Base-by-base conservation (phyloP, 2,329 filamentous ascomycete genomes). In the Ramularia endophylla region DNA sequence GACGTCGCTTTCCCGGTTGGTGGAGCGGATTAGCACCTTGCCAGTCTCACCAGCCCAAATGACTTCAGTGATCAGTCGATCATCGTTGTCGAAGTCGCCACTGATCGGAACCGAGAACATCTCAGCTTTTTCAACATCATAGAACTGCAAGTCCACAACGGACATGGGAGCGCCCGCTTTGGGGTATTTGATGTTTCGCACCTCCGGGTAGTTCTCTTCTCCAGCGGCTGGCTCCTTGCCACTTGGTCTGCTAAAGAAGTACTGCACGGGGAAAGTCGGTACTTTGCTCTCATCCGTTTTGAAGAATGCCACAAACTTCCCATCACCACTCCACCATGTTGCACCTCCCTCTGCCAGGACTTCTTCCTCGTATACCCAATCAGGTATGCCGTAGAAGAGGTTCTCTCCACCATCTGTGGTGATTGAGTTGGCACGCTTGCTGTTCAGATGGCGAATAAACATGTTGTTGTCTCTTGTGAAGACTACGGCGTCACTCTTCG, bases 361-460 rank as follows among this genome's bases (percentile, higher is more conserved):
- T 62, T 94, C 87, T 55, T 84, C 80, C 59, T 94, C 87, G 57
- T 94, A 95, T 0, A 97, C 92, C 92, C 92, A 98, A 63, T 98
- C 94, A 0, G 92, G 92, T 15, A 95, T 80, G 13, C 92, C 92
- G 56, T 98, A 95, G 65, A 98, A 98, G 45, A 92, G 79, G 54
- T 97, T 81, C 0, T 80, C 72, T 0, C 90, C 87, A 9, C 94
- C 92, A 59, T 98, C 90, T 40, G 72, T 79, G 1, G 92, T 97
- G 54, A 98, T 83, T 47, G 83, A 79, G 4, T 75, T 72, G 4
- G 87, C 75, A 12, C 74, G 66, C 15, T 77, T 68, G 3, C 74
- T 76, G 9, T 73, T 67, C 20, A 86, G 56, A 39, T 79, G 80
- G 38, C 92, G 81, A 32, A 97, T 68, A 60, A 80, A 97, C 56